Evolutionary conservation across 805 yeast species (phyloP).

Genomic region (Cyberlindnera lachancei): DNA sequence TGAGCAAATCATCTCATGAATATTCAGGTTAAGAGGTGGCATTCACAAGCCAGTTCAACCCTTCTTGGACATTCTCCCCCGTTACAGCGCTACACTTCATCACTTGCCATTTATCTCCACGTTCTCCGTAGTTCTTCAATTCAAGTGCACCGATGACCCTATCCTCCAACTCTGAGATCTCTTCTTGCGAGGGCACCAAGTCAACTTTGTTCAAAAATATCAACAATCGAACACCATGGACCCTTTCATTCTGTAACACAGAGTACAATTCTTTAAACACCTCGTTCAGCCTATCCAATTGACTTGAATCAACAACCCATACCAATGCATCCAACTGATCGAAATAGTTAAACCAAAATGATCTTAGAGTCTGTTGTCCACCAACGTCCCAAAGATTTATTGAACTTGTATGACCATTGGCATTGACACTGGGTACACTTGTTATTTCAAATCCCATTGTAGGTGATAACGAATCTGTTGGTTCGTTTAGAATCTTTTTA

Average conservation of each 20-base stretch:
- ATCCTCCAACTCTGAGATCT: constrained; percentile 10
- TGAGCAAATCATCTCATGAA: no score
- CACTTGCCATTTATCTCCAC: constrained; percentile 11
- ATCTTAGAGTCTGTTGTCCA: constrained; percentile 75
- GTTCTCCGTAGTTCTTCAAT: constrained; percentile 6
- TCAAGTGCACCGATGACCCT: constrained; percentile 8
- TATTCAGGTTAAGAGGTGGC: no score
- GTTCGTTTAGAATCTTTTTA: constrained; percentile 42
- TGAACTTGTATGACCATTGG: no score
- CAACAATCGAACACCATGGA: constrained; percentile 62
- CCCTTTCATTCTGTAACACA: constrained; percentile 48
- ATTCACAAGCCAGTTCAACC: constrained; percentile 9
- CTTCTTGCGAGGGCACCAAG: constrained; percentile 31
- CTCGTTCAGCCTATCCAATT: constrained; percentile 55
- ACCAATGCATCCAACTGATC: constrained; percentile 68
- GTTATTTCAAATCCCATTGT: constrained; percentile 87
- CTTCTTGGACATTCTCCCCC: constrained; percentile 5
- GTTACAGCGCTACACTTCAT: constrained; percentile 10
- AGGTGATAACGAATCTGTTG: constrained; percentile 58
- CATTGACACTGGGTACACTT: constrained; percentile 37
- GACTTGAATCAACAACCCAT: constrained; percentile 77
- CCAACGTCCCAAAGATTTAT: constrained; percentile 85
- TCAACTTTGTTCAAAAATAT: constrained; percentile 75
- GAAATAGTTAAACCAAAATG: constrained; percentile 85
- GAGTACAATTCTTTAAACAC: constrained; percentile 57